Evolutionary conservation across 1,284 basidiomycete species (phyloP), one percentile per base, ranked within the genome.

Genomic region (Spongispora temasekensis): DNA sequence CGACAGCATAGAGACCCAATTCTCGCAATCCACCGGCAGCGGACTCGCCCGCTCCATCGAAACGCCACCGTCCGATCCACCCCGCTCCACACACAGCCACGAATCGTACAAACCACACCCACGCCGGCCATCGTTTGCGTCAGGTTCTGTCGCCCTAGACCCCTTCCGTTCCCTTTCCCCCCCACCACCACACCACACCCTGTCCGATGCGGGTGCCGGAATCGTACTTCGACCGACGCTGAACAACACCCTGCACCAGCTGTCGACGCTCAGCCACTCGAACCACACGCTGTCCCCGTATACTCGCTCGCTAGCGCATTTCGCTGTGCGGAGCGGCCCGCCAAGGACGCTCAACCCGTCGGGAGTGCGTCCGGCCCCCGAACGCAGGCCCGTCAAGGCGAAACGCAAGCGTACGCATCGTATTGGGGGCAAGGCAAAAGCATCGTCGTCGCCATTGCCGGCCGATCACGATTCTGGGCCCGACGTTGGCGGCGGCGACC

Each of bases 221-320:
- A 93, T 94, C 68, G 81, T 90, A 21, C 82, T 94, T 57, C 87
- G 88, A 27, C 87, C 88, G 0, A 78, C 80, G 2, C 68, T 78
- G 32, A 93, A 91, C 77, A 88, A 88, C 68, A 86, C 87, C 9
- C 82, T 96, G 25, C 90, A 90, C 54, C 91, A 95, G 64, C 80
- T 97, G 21, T 89, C 91, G 21, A 92, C 91, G 3, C 84, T 97
- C 58, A 89, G 86, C 25, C 84, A 90, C 64, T 94, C 93, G 3
- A 93, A 96, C 67, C 94, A 96, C 70, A 97, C 95, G 0, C 79
- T 97, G 2, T 94, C 91, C 2, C 95, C 95, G 0, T 97, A 95
- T 74, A 96, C 95, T 12, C 85, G 93, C 53, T 89, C 89, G 7
- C 81, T 94, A 50, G 88, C 91, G 63, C 94, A 97, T 76, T 95